Conservation (phyloP, 345 rosid species). For the Eucalyptus cloeziana region DNA sequence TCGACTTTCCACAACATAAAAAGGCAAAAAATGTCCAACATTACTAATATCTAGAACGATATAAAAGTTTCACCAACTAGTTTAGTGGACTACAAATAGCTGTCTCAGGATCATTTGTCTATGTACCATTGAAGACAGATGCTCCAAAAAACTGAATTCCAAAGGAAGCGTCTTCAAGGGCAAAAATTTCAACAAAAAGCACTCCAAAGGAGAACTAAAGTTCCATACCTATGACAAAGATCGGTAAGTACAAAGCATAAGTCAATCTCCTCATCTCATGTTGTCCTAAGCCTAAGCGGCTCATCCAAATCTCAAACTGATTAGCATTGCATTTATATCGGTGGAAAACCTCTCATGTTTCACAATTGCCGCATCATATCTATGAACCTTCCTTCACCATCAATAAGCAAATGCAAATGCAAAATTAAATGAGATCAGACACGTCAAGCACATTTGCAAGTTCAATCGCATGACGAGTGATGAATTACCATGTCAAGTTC, state of each 20-base stretch:
- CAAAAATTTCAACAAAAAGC: background rate
- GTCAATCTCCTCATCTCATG: background rate
- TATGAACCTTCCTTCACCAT: background rate
- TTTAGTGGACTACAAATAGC: background rate
- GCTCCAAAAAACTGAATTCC: background rate
- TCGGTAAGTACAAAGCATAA: background rate
- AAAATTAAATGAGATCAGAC: background rate
- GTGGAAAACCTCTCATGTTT: background rate
- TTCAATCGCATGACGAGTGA: background rate
- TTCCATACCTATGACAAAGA: background rate
- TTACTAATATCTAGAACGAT: background rate
- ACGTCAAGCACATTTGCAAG: background rate
- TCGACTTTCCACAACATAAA: background rate
- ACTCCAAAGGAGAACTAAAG: background rate
- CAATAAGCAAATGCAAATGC: background rate
- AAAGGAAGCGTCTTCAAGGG: background rate
- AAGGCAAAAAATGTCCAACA: background rate
- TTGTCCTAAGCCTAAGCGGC: background rate
- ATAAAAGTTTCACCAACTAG: background rate
- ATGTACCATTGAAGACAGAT: background rate
- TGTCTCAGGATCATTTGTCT: background rate
- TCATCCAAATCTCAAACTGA: background rate
- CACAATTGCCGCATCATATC: background rate
- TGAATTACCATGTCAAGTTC: background rate
- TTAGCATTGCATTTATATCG: background rate